phyloP scores from a whole-genome alignment of 2,329 filamentous ascomycete species.

The Monilinia fructigena region DNA sequence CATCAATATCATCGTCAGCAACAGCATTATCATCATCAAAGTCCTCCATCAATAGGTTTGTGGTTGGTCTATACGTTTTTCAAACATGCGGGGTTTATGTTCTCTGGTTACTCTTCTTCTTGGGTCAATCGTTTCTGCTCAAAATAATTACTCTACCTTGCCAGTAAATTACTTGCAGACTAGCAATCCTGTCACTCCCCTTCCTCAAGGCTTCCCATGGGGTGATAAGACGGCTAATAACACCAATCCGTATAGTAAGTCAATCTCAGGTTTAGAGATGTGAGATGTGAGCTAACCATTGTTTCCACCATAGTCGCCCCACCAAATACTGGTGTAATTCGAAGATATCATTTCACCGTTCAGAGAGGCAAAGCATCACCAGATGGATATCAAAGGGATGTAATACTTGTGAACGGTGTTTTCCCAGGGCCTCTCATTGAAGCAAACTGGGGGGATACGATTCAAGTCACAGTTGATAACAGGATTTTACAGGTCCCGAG shows the following conservation, averaged over 20 bases:
- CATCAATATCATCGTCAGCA: constrained; percentile 1
- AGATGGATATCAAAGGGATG: constrained; percentile 50
- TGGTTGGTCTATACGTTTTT: background rate
- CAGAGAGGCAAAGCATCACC: constrained; percentile 37
- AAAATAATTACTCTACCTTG: constrained; percentile 17
- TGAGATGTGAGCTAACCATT: constrained; percentile 19
- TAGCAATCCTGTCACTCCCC: constrained; percentile 36
- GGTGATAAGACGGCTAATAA: constrained; percentile 45
- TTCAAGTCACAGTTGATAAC: constrained; percentile 69
- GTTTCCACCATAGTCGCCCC: background rate
- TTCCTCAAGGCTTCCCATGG: constrained; percentile 54
- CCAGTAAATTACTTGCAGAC: constrained; percentile 12
- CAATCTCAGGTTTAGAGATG: constrained; percentile 21
- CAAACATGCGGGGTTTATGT: constrained; percentile 9
- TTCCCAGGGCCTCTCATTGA: constrained; percentile 41
- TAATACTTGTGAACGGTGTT: constrained; percentile 45
- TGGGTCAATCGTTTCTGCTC: constrained; percentile 22
- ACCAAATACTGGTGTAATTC: constrained; percentile 41
- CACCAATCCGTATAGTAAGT: constrained; percentile 40
- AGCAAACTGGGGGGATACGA: constrained; percentile 43
- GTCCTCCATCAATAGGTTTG: background rate
- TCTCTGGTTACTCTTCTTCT: constrained; percentile 21
- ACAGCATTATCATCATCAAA: background rate
- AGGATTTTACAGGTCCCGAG: constrained; percentile 53
- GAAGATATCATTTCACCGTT: constrained; percentile 40